Base-by-base conservation (phyloP, 2,329 filamentous ascomycete genomes). In the Phyllosticta paracitricarpa region DNA sequence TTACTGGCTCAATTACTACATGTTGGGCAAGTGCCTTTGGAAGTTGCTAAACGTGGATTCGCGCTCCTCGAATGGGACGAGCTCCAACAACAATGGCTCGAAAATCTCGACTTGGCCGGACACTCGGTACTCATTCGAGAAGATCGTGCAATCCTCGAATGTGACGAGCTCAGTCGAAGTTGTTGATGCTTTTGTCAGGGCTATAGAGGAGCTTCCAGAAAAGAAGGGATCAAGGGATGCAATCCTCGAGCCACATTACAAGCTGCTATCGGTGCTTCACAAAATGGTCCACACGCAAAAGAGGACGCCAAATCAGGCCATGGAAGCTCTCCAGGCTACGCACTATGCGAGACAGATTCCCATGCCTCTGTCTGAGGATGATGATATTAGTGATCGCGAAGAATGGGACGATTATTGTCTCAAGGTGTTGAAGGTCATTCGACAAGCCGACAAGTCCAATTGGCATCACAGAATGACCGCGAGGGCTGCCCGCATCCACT, bases 401-500 rank as follows among this genome's bases (percentile, higher is more conserved):
- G 74, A 80, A 8, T 86, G 82, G 77, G 81, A 84, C 56, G 68
- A 77, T 1, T 89, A 89, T 66, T 82, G 88, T 53, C 72, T 87
- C 14, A 84, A 74, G 80, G 83, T 86, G 0, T 72, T 87, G 56
- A 83, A 82, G 66, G 78, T 78, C 33, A 73, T 88, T 59, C 81
- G 83, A 60, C 76, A 76, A 40, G 91, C 91, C 63, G 92, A 97
- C 74, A 95, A 96, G 77, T 89, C 89, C 0, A 93, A 94, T 68
- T 97, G 92, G 92, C 92, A 97, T 70, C 92, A 97, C 72, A 88
- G 92, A 22, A 91, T 97, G 76, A 89, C 91, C 59, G 86, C 88
- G 69, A 85, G 91, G 25, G 86, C 83, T 64, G 85, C 84, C 5
- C 81, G 82, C 65, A 78, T 87, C 51, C 75, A 87, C 6, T 88